phyloP scores from a whole-genome alignment of 2,329 filamentous ascomycete species.

The Diplodia seriata region DNA sequence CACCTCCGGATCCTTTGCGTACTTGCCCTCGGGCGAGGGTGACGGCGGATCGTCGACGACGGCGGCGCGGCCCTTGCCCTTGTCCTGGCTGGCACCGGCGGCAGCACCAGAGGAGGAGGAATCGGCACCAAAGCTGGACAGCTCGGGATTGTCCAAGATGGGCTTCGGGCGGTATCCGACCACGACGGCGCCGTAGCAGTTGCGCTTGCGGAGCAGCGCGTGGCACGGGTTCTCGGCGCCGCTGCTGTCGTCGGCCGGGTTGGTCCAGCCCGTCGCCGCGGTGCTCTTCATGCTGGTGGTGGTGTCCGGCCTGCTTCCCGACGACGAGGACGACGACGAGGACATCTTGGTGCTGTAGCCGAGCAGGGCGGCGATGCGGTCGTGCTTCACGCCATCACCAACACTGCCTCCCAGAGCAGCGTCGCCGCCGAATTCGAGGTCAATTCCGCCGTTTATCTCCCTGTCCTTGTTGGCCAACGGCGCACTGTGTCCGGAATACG shows the following conservation, averaged over 20 bases:
- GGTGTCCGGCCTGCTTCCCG: no score
- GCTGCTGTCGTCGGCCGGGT: not conserved
- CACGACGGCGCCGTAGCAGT: constrained; percentile 16
- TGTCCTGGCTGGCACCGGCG: not conserved
- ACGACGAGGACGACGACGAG: no score
- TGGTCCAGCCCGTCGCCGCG: not conserved
- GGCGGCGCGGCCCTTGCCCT: not conserved
- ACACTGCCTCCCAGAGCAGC: not conserved
- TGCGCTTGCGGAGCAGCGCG: not conserved
- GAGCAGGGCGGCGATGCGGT: not conserved
- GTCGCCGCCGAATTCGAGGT: no score
- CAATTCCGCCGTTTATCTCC: not conserved
- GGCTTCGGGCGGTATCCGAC: constrained; percentile 1
- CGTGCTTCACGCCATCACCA: not conserved
- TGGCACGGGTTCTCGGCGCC: constrained; percentile 6
- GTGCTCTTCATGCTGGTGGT: not conserved
- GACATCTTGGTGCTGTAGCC: constrained; percentile 11
- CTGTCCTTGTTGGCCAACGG: not conserved
- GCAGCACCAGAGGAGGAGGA: no score
- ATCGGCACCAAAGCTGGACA: no score
- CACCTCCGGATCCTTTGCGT: not conserved
- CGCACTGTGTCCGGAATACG: not conserved
- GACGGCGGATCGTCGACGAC: no score
- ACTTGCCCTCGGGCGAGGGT: not conserved
- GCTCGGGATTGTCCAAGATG: not conserved